Evolutionary conservation across 2,329 filamentous ascomycete genomes (phyloP), one percentile per base, ranked within the genome.

Genomic region (Calonectria pteridis): DNA sequence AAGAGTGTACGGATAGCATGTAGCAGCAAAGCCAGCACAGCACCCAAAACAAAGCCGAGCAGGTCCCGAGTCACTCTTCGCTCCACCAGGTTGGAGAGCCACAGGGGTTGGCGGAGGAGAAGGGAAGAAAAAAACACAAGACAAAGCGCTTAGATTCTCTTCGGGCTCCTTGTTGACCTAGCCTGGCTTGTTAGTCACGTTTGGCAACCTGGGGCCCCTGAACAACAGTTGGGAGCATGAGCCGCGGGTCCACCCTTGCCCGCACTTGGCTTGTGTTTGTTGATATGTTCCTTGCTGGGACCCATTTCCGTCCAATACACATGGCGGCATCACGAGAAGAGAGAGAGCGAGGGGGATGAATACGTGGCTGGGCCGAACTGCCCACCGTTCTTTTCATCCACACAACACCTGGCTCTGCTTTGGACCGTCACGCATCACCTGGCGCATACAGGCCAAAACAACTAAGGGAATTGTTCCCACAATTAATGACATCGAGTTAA

Each of bases 41-140:
- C 59, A 64, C 73, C 71, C 74, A 73, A 64, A 64, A 64, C 59
- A 64, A 64, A 64, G 59, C 59, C 59, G 40, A 64, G 16, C 59
- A 64, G 40, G 59, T 49, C 59, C 59, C 59, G 59, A 64, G 59
- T 64, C 59, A 49, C 59, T 49, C n/a, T 49, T 64, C 55, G 40
- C 59, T 64, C 59, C 59, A 64, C 59, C 20, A 49, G 40, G 40
- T 64, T 43, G 37, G 59, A 64, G 59, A 46, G 59, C 59, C 40
- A 64, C 59, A 64, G 59, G 59, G 59, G 59, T 46, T 62, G 55
- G 28, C 28, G 46, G 59, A 49, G 59, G 16, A 46, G 6, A 11
- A 14, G 2, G 6, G 20, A 43, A 20, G 31, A 49, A 63, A 43
- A 43, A 46, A 31, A 46, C 37, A 49, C 43, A 26, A 64, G 59